A percentile compares a stretch with the other conserved stretches of the same genome.
phyloP scores from a whole-genome alignment of 345 rosid species.

The Eucalyptus tenuipes region DNA sequence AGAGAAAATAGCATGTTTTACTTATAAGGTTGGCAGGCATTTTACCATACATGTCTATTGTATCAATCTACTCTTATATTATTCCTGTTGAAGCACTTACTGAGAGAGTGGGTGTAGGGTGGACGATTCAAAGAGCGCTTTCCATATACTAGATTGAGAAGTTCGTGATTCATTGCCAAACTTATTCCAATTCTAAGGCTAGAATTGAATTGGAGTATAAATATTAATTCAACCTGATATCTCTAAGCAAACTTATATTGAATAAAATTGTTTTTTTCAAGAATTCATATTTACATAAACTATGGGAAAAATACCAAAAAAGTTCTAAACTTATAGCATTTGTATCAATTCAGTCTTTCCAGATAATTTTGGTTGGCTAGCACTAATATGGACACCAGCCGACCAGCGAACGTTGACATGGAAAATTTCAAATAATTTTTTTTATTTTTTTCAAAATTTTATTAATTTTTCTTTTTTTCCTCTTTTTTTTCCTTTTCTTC shows the following conservation, averaged over 20 bases:
- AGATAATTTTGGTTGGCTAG: rapidly evolving
- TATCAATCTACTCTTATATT: not conserved
- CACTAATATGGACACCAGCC: rapidly evolving
- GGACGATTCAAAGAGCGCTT: not conserved
- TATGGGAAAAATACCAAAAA: no score
- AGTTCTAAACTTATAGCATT: no score
- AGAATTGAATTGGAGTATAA: not conserved
- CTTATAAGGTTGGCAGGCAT: not conserved
- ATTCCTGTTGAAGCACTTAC: not conserved
- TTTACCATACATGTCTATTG: not conserved
- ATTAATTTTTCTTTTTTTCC: no score
- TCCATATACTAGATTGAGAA: not conserved
- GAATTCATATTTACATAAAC: not conserved
- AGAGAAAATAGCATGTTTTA: not conserved
- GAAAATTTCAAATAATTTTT: no score
- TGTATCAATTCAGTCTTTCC: no score
- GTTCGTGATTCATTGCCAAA: not conserved
- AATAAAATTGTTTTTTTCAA: not conserved
- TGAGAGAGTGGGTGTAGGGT: not conserved
- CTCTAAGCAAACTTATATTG: not conserved
- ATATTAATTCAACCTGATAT: not conserved
- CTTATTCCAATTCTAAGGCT: not conserved
- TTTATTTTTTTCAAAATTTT: no score
- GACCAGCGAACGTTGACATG: rapidly evolving
- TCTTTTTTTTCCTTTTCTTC: no score